Conservation (phyloP, 73 alveolate species). For the Paramecium sexaurelia region DNA sequence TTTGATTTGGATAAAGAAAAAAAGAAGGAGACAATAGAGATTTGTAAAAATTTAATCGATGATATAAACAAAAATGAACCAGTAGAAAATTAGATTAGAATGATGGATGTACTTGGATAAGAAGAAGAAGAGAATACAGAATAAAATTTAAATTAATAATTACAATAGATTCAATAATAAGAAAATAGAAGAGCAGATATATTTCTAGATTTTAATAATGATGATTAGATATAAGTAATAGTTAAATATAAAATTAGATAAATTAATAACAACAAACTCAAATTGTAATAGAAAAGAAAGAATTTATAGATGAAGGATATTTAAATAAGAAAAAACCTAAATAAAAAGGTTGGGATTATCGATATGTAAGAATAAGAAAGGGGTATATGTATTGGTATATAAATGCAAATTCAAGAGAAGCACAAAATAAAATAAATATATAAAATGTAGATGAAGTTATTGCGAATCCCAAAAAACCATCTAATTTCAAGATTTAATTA, state of each 20-base stretch:
- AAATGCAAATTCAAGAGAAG: slow-evolving; percentile 57
- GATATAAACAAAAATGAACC: neutral
- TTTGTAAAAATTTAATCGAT: slow-evolving; percentile 9
- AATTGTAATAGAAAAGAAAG: neutral
- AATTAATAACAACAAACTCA: neutral
- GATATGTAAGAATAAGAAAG: slow-evolving; percentile 63
- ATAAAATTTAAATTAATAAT: neutral
- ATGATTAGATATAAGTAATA: neutral
- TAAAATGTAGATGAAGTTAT: slow-evolving; percentile 38
- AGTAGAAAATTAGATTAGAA: neutral
- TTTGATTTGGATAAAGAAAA: slow-evolving; percentile 34
- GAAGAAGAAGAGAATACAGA: slow-evolving; percentile 7
- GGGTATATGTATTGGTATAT: slow-evolving; percentile 63
- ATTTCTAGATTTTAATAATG: neutral
- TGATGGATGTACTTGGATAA: neutral
- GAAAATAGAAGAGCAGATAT: slow-evolving; percentile 31
- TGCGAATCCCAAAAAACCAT: slow-evolving; percentile 1
- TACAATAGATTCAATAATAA: neutral
- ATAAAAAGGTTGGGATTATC: slow-evolving; percentile 41
- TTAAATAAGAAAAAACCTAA: slow-evolving; percentile 26
- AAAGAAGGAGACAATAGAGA: neutral
- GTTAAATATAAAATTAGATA: neutral
- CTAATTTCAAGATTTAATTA: neutral
- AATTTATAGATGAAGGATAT: slow-evolving; percentile 33
- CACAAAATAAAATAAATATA: slow-evolving; percentile 47